phyloP scores from a whole-genome alignment of 1,284 basidiomycete genomes.

The Anthracocystis walkeri region DNA sequence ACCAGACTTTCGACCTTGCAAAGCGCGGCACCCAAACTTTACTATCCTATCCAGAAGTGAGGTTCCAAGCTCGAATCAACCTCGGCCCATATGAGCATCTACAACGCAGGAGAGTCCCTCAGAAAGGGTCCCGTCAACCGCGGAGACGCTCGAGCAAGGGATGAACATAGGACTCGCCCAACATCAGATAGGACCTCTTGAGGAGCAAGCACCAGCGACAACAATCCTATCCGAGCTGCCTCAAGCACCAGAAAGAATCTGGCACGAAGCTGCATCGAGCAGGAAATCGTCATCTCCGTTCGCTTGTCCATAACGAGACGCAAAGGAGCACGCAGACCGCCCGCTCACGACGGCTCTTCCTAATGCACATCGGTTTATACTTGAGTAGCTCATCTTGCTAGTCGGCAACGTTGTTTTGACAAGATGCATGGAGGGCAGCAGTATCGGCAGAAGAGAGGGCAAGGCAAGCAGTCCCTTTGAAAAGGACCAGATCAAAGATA shows the following conservation, averaged over 20 bases:
- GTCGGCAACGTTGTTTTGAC: constrained; percentile 28
- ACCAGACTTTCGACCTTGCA: constrained; percentile 59
- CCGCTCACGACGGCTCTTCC: constrained; percentile 70
- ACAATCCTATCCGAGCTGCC: constrained; percentile 15
- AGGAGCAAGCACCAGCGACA: constrained; percentile 37
- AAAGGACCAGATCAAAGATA: constrained; percentile 27
- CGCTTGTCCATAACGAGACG: constrained; percentile 42
- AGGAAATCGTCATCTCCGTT: constrained; percentile 27
- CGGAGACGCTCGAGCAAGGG: constrained; percentile 47
- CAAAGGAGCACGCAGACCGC: constrained; percentile 59
- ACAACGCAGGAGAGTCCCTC: constrained; percentile 48
- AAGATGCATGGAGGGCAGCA: neutral
- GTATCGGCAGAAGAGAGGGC: constrained; percentile 5
- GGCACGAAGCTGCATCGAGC: constrained; percentile 27
- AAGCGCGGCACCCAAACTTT: constrained; percentile 53
- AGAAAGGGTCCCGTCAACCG: constrained; percentile 36
- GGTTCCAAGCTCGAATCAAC: constrained; percentile 57
- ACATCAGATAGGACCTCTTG: constrained; percentile 40
- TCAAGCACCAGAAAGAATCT: constrained; percentile 29
- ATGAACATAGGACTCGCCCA: constrained; percentile 55
- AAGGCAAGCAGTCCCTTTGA: constrained; percentile 13
- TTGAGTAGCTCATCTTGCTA: constrained; percentile 64
- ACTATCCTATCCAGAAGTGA: constrained; percentile 42
- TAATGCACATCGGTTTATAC: constrained; percentile 65
- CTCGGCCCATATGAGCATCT: constrained; percentile 26